Conservation (phyloP, 306 rosid species). For the Quercus berberidifolia region DNA sequence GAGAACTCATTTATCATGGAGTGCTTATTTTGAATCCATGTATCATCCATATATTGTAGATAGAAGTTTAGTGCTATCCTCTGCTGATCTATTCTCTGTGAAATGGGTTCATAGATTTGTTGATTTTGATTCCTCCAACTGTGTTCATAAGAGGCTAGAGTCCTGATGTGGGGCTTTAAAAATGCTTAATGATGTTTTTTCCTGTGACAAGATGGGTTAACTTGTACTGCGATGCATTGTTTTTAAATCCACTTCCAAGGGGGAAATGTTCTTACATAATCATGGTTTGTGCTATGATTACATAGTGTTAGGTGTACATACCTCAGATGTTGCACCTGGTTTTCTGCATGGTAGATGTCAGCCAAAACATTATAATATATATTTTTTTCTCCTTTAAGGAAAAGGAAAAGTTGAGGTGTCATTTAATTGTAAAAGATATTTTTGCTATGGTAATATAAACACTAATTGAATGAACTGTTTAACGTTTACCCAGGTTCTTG, state of each 20-base stretch:
- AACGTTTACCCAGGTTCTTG: constrained; percentile 71
- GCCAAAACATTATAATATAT: neutral
- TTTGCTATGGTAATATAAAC: neutral
- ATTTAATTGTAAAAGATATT: neutral
- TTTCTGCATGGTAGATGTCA: neutral
- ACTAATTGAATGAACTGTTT: constrained; percentile 15
- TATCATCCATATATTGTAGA: neutral
- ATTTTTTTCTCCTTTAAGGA: neutral
- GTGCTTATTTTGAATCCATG: neutral
- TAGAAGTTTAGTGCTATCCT: neutral
- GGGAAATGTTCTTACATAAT: neutral
- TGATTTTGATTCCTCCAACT: neutral
- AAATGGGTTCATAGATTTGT: neutral
- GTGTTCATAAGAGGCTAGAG: neutral
- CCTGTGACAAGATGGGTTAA: too few relatives aligned
- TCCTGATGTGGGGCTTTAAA: neutral
- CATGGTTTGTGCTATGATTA: neutral
- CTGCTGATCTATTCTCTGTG: neutral
- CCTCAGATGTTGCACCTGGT: neutral
- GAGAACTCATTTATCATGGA: neutral
- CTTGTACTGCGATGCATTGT: neutral
- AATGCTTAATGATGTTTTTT: neutral
- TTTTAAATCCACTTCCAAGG: neutral
- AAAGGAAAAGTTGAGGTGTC: neutral
- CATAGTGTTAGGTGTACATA: neutral